Conservation (phyloP, 1,284 basidiomycete species). For the Cryptococcus neoformans region DNA sequence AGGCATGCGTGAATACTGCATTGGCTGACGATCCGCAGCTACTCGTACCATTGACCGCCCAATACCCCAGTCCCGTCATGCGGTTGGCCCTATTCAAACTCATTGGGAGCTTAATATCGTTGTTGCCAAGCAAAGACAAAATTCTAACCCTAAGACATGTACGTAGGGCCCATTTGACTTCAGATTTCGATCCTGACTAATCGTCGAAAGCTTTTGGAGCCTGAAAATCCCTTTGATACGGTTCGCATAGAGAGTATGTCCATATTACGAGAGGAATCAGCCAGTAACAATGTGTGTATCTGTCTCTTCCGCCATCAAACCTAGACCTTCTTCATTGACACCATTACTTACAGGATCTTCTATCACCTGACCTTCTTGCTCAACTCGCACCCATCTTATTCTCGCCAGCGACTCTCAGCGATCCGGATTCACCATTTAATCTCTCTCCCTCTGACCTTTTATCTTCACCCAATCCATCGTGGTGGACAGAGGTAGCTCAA, state of each 20-base stretch:
- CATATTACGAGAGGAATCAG: conserved; percentile 29
- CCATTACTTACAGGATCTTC: conserved; percentile 6
- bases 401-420: conserved; percentile 7
- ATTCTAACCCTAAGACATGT: conserved; percentile 31
- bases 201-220: conserved; percentile 23
- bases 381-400: conserved; percentile 22
- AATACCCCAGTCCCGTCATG: conserved; percentile 19
- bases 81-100: conserved; percentile 36
- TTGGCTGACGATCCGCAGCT: conserved; percentile 10
- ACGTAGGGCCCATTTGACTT: neutral
- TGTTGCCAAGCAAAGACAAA: conserved; percentile 12
- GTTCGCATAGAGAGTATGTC: conserved; percentile 31
- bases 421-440: conserved; percentile 7
- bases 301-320: neutral
- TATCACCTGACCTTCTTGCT: conserved; percentile 9
- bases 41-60: conserved; percentile 35
- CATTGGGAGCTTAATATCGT: conserved; percentile 21
- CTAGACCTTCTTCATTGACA: neutral
- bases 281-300: neutral
- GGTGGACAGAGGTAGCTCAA: conserved; percentile 30
- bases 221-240: conserved; percentile 36
- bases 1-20: neutral
- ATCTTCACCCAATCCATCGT: conserved; percentile 22
- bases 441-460: conserved; percentile 2
- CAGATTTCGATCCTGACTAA: neutral